phyloP scores from a whole-genome alignment of 2,329 filamentous ascomycete genomes.

The Fusarium verticillioides region DNA sequence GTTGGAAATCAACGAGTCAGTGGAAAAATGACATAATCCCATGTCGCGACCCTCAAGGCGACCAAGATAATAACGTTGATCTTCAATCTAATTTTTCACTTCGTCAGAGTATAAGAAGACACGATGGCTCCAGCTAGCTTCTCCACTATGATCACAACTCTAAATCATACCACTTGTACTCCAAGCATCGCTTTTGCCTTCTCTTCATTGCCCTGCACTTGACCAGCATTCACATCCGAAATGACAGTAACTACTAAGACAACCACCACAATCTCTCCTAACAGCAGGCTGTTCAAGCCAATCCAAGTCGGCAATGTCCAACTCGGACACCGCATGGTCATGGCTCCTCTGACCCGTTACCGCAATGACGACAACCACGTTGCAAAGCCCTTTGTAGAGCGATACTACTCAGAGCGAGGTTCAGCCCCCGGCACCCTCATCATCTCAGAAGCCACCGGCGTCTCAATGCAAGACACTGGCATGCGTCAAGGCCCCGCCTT shows the following conservation, averaged over 20 bases:
- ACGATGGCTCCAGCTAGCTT: background rate
- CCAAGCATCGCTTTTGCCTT: background rate
- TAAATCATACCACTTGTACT: background rate
- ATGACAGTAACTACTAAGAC: slow-evolving; percentile 26
- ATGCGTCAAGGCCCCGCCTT: slow-evolving; percentile 22
- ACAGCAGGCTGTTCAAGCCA: slow-evolving; percentile 41
- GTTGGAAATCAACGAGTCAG: slow-evolving; percentile 7
- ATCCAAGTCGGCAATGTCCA: slow-evolving; percentile 34
- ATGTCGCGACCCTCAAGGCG: background rate
- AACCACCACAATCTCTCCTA: background rate
- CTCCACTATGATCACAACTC: background rate
- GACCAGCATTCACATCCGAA: background rate
- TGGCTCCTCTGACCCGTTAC: slow-evolving; percentile 57
- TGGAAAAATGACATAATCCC: slow-evolving; percentile 4
- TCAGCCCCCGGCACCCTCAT: slow-evolving; percentile 58
- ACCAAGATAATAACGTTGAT: slow-evolving; percentile 1
- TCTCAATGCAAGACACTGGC: slow-evolving; percentile 36
- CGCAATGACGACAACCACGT: slow-evolving; percentile 56
- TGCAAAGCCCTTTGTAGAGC: slow-evolving; percentile 42
- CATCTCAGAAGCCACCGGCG: slow-evolving; percentile 47
- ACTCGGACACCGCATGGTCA: slow-evolving; percentile 40
- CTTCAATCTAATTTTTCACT: background rate
- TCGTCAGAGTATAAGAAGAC: background rate
- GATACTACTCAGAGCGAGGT: slow-evolving; percentile 47
- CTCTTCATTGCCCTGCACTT: background rate